phyloP scores from a whole-genome alignment of 2,329 filamentous ascomycete species.

The Penicillium sp. region DNA sequence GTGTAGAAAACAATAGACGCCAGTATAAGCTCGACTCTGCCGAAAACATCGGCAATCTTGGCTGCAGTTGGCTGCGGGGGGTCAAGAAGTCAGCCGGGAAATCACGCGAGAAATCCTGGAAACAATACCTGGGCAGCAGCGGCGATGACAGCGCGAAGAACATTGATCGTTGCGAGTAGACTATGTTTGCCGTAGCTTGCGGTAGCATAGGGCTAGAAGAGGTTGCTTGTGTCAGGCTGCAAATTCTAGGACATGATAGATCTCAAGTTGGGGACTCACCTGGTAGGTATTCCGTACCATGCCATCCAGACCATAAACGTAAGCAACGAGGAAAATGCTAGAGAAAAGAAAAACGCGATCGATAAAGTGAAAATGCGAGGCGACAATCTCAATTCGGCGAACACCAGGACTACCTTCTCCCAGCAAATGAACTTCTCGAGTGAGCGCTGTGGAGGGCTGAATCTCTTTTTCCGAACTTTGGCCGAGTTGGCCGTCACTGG shows the following conservation, averaged over 20 bases:
- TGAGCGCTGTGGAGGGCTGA: neutral
- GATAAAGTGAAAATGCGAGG: slow-evolving; percentile 54
- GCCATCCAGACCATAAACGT: slow-evolving; percentile 66
- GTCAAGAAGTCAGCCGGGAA: neutral
- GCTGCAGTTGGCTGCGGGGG: slow-evolving; percentile 58
- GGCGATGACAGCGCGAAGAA: slow-evolving; percentile 62
- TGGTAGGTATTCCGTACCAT: slow-evolving; percentile 59
- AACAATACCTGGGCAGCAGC: slow-evolving; percentile 56
- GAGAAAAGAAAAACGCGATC: slow-evolving; percentile 64
- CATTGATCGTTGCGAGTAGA: slow-evolving; percentile 62
- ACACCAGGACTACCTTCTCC: slow-evolving; percentile 55
- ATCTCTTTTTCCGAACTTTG: slow-evolving; percentile 11
- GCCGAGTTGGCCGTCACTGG: neutral
- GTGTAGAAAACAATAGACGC: slow-evolving; percentile 63
- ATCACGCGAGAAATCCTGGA: neutral
- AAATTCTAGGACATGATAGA: neutral
- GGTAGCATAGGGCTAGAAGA: slow-evolving; percentile 57
- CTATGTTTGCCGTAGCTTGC: slow-evolving; percentile 58
- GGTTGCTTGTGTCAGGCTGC: neutral
- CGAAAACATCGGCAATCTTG: slow-evolving; percentile 67
- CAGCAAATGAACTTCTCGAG: slow-evolving; percentile 6
- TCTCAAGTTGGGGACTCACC: slow-evolving; percentile 17
- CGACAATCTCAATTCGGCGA: slow-evolving; percentile 62
- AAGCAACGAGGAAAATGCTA: slow-evolving; percentile 66
- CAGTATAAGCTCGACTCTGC: slow-evolving; percentile 62